Conservation (phyloP, 768 basidiomycete species). For the Boletus bicolor region DNA sequence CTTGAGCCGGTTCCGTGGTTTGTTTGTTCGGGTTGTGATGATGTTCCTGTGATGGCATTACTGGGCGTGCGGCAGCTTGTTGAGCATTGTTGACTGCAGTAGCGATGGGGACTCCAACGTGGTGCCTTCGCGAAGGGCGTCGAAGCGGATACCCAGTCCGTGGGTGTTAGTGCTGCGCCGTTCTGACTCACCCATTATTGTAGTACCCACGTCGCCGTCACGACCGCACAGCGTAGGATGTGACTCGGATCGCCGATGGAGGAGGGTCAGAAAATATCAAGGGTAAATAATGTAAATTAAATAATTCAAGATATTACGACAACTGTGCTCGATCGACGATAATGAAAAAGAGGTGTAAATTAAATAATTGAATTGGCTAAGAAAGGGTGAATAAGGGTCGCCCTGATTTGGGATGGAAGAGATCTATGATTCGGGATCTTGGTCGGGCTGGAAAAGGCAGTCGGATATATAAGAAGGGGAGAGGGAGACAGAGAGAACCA, state of each 20-base stretch:
- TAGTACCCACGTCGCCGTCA: conserved; percentile 9
- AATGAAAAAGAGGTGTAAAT: conserved; percentile 30
- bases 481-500: not conserved
- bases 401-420: conserved; percentile 7
- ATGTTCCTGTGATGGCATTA: conserved; percentile 29
- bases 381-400: conserved; percentile 19
- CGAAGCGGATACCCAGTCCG: not conserved
- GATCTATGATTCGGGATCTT: conserved; percentile 27
- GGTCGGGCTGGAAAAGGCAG: conserved; percentile 19
- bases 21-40: conserved; percentile 13
- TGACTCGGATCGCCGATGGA: conserved; percentile 8
- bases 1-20: conserved; percentile 28
- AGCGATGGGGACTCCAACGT: conserved; percentile 5
- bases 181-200: conserved; percentile 13
- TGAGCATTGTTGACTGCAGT: conserved; percentile 8
- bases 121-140: conserved; percentile 17
- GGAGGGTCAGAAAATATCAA: conserved; percentile 1
- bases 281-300: conserved; percentile 8
- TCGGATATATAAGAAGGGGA: conserved; percentile 29
- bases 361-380: conserved; percentile 32
- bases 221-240: not conserved
- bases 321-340: conserved; percentile 33
- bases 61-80: not conserved
- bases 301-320: conserved; percentile 19
- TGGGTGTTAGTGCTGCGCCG: conserved; percentile 25